Base-by-base conservation (phyloP, 768 basidiomycete genomes). In the Termitomyces sp. region DNA sequence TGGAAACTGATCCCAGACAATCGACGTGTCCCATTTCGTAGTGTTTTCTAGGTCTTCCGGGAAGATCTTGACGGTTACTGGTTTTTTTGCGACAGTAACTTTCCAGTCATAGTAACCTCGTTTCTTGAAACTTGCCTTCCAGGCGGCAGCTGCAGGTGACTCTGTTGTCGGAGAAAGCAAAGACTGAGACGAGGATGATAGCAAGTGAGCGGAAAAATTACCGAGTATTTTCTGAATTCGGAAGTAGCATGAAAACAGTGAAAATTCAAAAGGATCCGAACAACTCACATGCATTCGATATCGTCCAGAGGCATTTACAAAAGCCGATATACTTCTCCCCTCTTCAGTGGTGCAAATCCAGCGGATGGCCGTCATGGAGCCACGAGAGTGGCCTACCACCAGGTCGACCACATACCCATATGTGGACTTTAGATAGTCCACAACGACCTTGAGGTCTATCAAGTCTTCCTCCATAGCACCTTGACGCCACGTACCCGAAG, bases 371-470 rank as follows among this genome's bases (percentile, higher is more conserved):
- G 79, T 81, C n/a, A 92, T 68, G 24, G 86, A 82, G 7, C 87
- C 91, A 36, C 89, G 83, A 16, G 90, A 93, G 69, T 94, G 92
- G 1, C 85, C 90, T 6, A 94, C 79, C 39, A 93, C 67, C 54
- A 88, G 69, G 64, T 86, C 86, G 49, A 91, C 71, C 34, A 77
- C 72, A 68, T 93, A 94, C 2, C 87, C 88, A 61, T 83, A 84
- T 27, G 69, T 72, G 7, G 61, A 64, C 57, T 79, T 79, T 24
- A 93, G 78, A 66, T 85, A 82, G 41, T 78, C 75, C 26, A 85
- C 87, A 9, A 90, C 88, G 2, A 76, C 77, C 54, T 79, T 69
- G 34, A 93, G 72, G 69, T 94, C 92, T 59, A 80, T 75, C 3
- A 88, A 60, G 62, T 91, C 90, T 46, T 84, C 78, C 2, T 69